phyloP scores from a whole-genome alignment of 352 stramenopile genomes.

The Pythium rishiriense region DNA sequence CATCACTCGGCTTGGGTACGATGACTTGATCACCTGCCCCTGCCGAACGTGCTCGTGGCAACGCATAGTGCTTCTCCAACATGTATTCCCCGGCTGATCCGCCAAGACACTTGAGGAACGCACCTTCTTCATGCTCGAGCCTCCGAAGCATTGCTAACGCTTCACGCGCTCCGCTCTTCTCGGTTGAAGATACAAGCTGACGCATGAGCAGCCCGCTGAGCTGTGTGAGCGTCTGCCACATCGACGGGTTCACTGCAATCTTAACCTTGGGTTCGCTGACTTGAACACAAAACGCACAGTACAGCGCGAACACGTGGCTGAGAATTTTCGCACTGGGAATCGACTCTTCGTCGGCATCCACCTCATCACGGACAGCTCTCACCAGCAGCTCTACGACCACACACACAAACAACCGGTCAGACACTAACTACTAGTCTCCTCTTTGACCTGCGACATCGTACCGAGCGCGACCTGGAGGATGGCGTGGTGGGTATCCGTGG shows the following conservation, averaged over 20 bases:
- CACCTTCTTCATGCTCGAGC: slow-evolving; percentile 49
- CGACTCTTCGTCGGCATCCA: neutral
- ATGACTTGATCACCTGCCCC: neutral
- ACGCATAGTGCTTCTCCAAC: neutral
- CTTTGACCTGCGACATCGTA: slow-evolving; percentile 9
- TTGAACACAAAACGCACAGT: slow-evolving; percentile 64
- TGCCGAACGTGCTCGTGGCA: neutral
- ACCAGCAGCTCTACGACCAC: slow-evolving; percentile 40
- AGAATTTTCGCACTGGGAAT: slow-evolving; percentile 29
- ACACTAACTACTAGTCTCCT: neutral
- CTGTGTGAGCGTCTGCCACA: slow-evolving; percentile 43
- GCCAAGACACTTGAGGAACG: slow-evolving; percentile 65
- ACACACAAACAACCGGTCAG: neutral
- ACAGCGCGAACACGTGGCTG: slow-evolving; percentile 58
- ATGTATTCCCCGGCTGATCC: slow-evolving; percentile 34
- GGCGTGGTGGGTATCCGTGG: slow-evolving; percentile 51
- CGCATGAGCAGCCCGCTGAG: slow-evolving; percentile 37
- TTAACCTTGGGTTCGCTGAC: slow-evolving; percentile 59
- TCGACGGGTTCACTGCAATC: slow-evolving; percentile 51
- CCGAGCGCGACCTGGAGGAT: slow-evolving; percentile 57
- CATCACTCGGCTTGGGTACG: neutral
- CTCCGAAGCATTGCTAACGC: slow-evolving; percentile 50
- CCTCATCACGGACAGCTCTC: neutral
- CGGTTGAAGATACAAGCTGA: slow-evolving; percentile 23
- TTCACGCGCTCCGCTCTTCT: slow-evolving; percentile 34